Conservation (phyloP, 257 asterid species). For the Anisodus tanguticus region DNA sequence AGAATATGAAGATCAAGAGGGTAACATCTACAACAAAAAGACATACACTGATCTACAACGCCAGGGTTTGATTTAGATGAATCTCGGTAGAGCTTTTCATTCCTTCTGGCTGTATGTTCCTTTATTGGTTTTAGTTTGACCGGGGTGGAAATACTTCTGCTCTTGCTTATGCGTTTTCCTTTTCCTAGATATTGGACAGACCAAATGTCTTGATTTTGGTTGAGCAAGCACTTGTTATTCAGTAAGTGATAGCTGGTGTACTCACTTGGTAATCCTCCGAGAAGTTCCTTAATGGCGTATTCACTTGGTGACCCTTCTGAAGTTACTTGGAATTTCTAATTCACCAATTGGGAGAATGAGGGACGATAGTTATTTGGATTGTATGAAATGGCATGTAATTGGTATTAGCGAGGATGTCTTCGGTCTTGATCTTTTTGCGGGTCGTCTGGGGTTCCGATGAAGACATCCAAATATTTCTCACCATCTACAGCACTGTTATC, state of each 20-base stretch:
- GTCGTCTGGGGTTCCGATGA: neutral
- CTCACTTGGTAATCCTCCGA: neutral
- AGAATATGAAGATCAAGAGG: constrained; percentile 96
- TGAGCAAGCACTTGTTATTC: neutral
- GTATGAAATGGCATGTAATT: neutral
- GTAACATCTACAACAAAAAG: constrained; percentile 96
- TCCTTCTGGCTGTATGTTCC: neutral
- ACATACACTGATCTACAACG: constrained; percentile 95
- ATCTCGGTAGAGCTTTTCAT: neutral
- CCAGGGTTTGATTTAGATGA: constrained; percentile 77
- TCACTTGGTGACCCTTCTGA: neutral
- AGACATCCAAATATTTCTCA: neutral
- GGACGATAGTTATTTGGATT: neutral
- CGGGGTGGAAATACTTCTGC: neutral
- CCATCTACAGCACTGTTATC: neutral
- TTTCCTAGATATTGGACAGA: neutral
- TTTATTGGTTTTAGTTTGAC: neutral
- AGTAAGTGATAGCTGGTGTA: constrained; percentile 4
- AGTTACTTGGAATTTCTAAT: neutral
- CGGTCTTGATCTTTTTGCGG: no score
- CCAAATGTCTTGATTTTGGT: constrained; percentile 17
- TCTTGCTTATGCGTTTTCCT: neutral
- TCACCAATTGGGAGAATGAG: neutral
- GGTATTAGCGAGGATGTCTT: neutral
- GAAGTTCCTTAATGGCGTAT: no score